Evolutionary conservation across 2,329 filamentous ascomycete genomes (phyloP).

Genomic region (Diaporthe capsici): DNA sequence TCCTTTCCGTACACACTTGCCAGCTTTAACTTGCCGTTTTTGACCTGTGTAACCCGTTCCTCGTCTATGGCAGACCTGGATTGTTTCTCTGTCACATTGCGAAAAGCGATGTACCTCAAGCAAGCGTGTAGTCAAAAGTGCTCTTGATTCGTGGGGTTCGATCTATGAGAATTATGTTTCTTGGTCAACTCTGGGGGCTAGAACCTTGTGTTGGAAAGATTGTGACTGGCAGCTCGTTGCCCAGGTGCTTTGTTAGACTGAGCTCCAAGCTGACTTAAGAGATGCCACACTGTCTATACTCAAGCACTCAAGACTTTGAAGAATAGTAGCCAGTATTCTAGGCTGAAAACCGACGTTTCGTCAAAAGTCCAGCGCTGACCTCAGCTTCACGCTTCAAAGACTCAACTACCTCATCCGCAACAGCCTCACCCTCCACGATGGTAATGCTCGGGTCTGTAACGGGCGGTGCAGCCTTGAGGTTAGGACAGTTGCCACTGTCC

Average conservation of each 20-base stretch:
- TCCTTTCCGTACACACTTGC: neutral
- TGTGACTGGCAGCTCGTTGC: neutral
- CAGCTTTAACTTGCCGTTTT: conserved; percentile 3
- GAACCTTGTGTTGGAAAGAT: neutral
- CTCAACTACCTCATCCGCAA: neutral
- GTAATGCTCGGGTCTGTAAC: neutral
- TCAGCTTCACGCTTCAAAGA: neutral
- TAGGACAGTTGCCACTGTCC: neutral
- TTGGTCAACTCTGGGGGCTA: neutral
- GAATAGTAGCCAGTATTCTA: neutral
- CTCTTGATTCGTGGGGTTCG: neutral
- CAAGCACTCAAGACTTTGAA: neutral
- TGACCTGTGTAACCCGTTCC: neutral
- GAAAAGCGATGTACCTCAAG: too few species aligned
- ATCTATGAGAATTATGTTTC: neutral
- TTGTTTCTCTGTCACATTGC: too few species aligned
- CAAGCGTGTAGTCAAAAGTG: neutral
- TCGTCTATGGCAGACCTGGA: neutral
- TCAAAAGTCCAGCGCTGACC: neutral
- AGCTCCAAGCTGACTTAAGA: neutral
- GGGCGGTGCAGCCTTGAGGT: neutral
- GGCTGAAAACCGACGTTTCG: neutral
- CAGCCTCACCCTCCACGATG: neutral
- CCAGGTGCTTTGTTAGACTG: neutral
- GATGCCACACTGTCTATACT: neutral